Conservation (phyloP, 148 eudicot species). For the Rheum nobile region DNA sequence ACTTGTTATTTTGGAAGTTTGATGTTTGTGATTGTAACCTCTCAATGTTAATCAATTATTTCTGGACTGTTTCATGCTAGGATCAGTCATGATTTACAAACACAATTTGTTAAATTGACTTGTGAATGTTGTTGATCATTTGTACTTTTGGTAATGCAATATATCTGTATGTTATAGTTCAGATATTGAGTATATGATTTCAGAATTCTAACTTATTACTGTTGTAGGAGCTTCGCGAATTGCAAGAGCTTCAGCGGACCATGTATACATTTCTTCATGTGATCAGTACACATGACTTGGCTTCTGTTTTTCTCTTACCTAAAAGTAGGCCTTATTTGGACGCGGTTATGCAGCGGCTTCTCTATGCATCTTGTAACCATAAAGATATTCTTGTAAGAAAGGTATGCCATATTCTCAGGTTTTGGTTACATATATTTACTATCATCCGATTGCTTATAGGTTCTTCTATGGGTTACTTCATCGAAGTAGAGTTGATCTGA, state of each 20-base stretch:
- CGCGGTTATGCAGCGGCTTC: slow-evolving; percentile 63
- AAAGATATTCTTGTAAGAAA: slow-evolving; percentile 73
- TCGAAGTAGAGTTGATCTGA: slow-evolving; percentile 7
- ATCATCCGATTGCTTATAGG: not conserved
- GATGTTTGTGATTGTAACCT: not conserved
- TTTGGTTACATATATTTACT: not conserved
- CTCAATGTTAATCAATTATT: not conserved
- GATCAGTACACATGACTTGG: slow-evolving; percentile 77
- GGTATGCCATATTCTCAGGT: slow-evolving; percentile 26
- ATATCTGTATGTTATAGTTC: not conserved
- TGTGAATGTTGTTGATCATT: not conserved
- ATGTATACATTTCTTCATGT: slow-evolving; percentile 79
- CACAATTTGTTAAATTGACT: not conserved
- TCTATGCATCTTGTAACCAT: slow-evolving; percentile 61
- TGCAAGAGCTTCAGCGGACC: slow-evolving; percentile 77
- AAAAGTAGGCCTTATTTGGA: slow-evolving; percentile 52
- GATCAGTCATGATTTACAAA: not conserved
- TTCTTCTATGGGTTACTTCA: not conserved
- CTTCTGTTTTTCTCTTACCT: slow-evolving; percentile 67
- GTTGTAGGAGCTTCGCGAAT: slow-evolving; percentile 82
- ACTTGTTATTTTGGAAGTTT: not conserved
- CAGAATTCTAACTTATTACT: not conserved
- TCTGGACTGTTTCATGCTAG: slow-evolving; percentile 7
- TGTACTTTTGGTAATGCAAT: not conserved
- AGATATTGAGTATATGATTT: not conserved